Percentiles rank a stretch among this genome's conserved stretches.
phyloP scores from a whole-genome alignment of 768 basidiomycete genomes.

The Tricholoma sp. region DNA sequence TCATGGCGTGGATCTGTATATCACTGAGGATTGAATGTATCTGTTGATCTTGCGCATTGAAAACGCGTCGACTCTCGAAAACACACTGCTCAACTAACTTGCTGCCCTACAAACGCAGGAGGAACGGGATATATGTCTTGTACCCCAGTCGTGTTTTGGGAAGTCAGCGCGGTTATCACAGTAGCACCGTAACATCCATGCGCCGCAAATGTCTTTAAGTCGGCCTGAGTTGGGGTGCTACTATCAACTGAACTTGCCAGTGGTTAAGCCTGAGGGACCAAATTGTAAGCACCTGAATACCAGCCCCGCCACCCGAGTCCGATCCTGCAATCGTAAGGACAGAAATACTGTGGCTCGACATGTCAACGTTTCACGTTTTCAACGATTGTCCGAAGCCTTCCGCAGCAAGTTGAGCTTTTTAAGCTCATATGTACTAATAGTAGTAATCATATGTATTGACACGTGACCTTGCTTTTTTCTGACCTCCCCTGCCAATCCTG shows the following conservation, averaged over 20 bases:
- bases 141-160: constrained; percentile 86
- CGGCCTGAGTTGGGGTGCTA: constrained; percentile 47
- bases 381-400: too few relatives aligned
- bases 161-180: constrained; percentile 80
- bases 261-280: not conserved
- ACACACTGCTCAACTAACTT: constrained; percentile 40
- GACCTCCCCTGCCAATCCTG: too few relatives aligned
- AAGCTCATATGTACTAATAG: too few relatives aligned
- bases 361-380: not conserved
- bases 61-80: constrained; percentile 1
- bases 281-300: constrained; percentile 63
- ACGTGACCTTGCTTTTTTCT: constrained; percentile 1
- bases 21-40: constrained; percentile 68
- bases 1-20: constrained; percentile 66
- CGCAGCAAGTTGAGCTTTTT: too few relatives aligned
- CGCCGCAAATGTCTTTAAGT: constrained; percentile 80
- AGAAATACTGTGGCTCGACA: constrained; percentile 8
- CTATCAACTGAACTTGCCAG: too few relatives aligned
- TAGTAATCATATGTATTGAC: too few relatives aligned
- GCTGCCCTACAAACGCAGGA: constrained; percentile 65
- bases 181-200: constrained; percentile 76
- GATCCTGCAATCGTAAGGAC: constrained; percentile 76
- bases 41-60: constrained; percentile 31
- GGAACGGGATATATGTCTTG: constrained; percentile 66
- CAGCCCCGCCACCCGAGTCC: constrained; percentile 83